phyloP scores from a whole-genome alignment of 2,329 filamentous ascomycete species.

The Whalleya microplaca region DNA sequence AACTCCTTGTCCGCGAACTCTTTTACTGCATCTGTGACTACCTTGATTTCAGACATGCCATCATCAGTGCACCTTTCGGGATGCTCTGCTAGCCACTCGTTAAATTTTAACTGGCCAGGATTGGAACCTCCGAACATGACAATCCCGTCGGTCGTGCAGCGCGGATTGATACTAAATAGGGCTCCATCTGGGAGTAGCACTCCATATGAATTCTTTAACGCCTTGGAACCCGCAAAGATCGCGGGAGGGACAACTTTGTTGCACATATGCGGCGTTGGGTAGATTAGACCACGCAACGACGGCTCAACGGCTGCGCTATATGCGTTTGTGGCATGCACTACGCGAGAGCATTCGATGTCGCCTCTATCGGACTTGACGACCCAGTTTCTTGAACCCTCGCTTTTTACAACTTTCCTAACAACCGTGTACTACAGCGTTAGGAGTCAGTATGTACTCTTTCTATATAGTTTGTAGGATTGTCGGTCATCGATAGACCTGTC shows the following conservation, averaged over 20 bases:
- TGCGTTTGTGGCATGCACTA: conserved; percentile 22
- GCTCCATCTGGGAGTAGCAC: conserved; percentile 35
- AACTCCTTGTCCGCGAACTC: conserved; percentile 33
- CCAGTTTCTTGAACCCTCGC: conserved; percentile 1
- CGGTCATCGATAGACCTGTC: no score
- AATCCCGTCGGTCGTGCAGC: conserved; percentile 35
- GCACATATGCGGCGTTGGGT: conserved; percentile 26
- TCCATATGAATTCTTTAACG: conserved; percentile 37
- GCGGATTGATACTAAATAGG: conserved; percentile 39
- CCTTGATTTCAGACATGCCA: conserved; percentile 30
- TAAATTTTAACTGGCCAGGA: conserved; percentile 36
- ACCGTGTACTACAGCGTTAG: no score
- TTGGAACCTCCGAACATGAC: conserved; percentile 40
- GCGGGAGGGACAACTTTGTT: conserved; percentile 17
- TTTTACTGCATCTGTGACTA: conserved; percentile 32
- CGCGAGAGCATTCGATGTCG: conserved; percentile 9
- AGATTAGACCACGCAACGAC: conserved; percentile 20
- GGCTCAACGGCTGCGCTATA: conserved; percentile 22
- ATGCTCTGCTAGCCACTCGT: conserved; percentile 35
- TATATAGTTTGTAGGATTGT: no score
- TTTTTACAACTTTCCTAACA: conserved; percentile 2
- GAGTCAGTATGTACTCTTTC: no score
- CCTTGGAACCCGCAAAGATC: conserved; percentile 6
- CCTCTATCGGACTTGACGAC: conserved; percentile 16
- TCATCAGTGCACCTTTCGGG: conserved; percentile 37